Evolutionary conservation across 345 rosid genomes (phyloP), one percentile per base, ranked within the genome.

Genomic region (Boechera retrofracta): DNA sequence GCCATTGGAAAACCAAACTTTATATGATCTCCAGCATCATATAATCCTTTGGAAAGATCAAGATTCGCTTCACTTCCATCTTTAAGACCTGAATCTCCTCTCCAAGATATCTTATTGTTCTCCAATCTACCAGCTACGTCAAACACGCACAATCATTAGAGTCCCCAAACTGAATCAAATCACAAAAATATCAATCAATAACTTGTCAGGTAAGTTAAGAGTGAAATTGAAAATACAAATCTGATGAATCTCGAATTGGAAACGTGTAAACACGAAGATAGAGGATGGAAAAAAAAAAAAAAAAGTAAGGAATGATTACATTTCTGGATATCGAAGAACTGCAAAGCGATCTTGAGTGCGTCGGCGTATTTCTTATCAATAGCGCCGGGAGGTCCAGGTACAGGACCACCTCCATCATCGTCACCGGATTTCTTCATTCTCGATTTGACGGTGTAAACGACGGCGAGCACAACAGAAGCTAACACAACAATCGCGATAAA

Each of bases 1-100:
- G 99, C 98, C 96, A 96, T 71, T 0, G 99, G 99, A 44, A 93
- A 89, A 47, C 96, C 97, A 80, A 96, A 96, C 80, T 96, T 96
- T 49, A 96, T 89, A 59, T 87, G 89, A 80, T 96, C 99, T 24
- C 99, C 99, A 5, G 99, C 99, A 79, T 95, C 99, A n/a, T 86
- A 95, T 88, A 95, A 76, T 38, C 99, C 99, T 77, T 91, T 84
- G 0, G 97, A 88, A 8, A 93, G 90, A 84, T 91, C 97, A 53
- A 88, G 29, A 7, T 72, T 39, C 2, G 82, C 93, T 3, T 73
- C 83, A 31, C 84, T 95, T 58, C 99, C 99, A 79, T 95, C 99
- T 3, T 83, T 67, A 3, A 89, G 83, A 42, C 83, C 96, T 15
- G 98, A 93, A 85, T 96, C 83, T 65, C 99, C 99, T 85, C 99